Evolutionary conservation across 2,329 filamentous ascomycete species (phyloP).

Genomic region (Stemphylium lycopersici): DNA sequence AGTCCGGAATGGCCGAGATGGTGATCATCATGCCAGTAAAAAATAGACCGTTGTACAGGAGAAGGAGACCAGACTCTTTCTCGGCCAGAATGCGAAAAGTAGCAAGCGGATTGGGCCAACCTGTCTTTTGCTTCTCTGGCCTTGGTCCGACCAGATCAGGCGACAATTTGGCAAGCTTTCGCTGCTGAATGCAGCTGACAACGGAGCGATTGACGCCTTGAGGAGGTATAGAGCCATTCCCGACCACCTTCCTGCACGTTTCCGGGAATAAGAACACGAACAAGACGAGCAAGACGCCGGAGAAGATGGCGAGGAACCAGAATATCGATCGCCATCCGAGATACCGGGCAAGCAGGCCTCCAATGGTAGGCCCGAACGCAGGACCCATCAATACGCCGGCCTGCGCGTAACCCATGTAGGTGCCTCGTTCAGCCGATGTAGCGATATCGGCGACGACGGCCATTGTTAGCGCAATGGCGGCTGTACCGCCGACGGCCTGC

Average conservation of each 20-base stretch:
- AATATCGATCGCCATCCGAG: conserved; percentile 51
- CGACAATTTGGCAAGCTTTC: conserved; percentile 20
- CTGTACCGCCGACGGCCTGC: conserved; percentile 50
- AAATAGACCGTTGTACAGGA: conserved; percentile 43
- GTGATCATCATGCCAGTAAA: conserved; percentile 43
- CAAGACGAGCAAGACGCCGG: conserved; percentile 43
- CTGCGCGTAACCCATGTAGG: conserved; percentile 73
- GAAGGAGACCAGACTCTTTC: conserved; percentile 40
- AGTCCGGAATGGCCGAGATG: conserved; percentile 31
- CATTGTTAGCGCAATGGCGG: conserved; percentile 63
- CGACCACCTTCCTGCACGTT: conserved; percentile 53
- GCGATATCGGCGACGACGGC: conserved; percentile 76
- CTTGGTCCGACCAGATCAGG: not conserved
- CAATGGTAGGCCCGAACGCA: conserved; percentile 46
- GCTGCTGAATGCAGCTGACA: conserved; percentile 37
- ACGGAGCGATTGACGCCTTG: conserved; percentile 41
- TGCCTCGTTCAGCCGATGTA: conserved; percentile 72
- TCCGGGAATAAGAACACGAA: conserved; percentile 52
- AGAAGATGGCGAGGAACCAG: conserved; percentile 51
- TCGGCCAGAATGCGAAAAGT: conserved; percentile 38
- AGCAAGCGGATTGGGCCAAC: conserved; percentile 34
- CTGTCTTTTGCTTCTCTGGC: conserved; percentile 25
- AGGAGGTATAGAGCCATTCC: conserved; percentile 47
- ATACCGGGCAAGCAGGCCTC: conserved; percentile 37
- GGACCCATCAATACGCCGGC: conserved; percentile 52